Evolutionary conservation across 2,329 filamentous ascomycete genomes (phyloP), one percentile per base, ranked within the genome.

Genomic region (Fusarium chaquense): DNA sequence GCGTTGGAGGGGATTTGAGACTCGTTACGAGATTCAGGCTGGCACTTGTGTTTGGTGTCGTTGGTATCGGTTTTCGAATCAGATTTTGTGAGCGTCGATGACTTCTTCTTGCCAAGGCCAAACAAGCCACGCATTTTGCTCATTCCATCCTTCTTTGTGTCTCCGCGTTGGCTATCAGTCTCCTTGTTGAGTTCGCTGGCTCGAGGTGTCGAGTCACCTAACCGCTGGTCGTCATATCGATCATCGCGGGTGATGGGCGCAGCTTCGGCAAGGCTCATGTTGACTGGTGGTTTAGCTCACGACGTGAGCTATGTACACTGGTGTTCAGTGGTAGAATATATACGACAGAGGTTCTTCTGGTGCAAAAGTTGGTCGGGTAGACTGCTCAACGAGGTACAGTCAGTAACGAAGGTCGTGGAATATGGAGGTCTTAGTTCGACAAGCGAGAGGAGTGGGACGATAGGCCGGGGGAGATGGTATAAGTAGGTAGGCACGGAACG

Each of bases 51-150:
- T 28, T 65, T 73, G 36, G 64, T 36, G 20, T 68, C 50, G 38
- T 68, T 62, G 13, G 46, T 43, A 53, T 62, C 41, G 62, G 56
- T 38, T 36, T 69, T 59, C 36, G 49, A 36, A 22, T 71, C 64
- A 28, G 63, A 36, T 59, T 73, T 73, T 16, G 54, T 59, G 13
- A 65, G 38, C 8, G 57, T 46, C 10, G 71, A 57, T 18, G 62
- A 80, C 79, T 87, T 89, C 80, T 89, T 90, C 81, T 87, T 89
- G 54, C 87, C 87, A 68, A 90, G 84, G 7, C 86, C 83, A 76
- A 89, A 90, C 43, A 90, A 80, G 67, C 84, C 83, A 68, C 86
- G 82, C 79, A 86, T 89, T 77, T 86, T 86, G 51, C 83, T 85
- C 54, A 73, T 72, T n/a, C 65, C 62, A 20, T 76, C 73, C 51